phyloP scores from a whole-genome alignment of 495 filamentous ascomycete species.

The Neurospora sublineolata region DNA sequence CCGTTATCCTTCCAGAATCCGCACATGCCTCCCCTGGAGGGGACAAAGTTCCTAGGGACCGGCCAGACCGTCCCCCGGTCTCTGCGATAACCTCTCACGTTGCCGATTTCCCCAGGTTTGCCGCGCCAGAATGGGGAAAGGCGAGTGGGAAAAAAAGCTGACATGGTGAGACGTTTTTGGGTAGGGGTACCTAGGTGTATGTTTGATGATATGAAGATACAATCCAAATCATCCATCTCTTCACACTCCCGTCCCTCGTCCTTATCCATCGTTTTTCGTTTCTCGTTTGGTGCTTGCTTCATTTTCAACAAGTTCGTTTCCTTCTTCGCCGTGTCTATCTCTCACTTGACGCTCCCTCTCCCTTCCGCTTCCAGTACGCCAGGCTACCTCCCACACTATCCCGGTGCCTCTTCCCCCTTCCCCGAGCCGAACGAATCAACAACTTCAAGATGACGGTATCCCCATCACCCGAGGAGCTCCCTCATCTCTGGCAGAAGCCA shows the following conservation, averaged over 20 bases:
- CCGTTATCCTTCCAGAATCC: neutral
- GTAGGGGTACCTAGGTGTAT: neutral
- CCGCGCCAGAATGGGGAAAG: neutral
- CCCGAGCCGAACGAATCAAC: neutral
- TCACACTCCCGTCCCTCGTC: neutral
- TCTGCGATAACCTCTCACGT: neutral
- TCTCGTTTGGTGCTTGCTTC: neutral
- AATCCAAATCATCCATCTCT: neutral
- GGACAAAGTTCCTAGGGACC: neutral
- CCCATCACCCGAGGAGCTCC: slow-evolving; percentile 18
- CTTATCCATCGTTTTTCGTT: neutral
- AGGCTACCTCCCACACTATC: neutral
- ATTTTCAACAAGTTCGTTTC: neutral
- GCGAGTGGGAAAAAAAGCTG: neutral
- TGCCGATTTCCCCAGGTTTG: neutral
- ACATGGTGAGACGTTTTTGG: neutral
- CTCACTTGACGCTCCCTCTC: neutral
- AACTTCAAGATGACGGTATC: slow-evolving; percentile 3
- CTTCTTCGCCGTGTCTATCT: neutral
- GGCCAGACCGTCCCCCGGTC: neutral
- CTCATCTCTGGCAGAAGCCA: slow-evolving; percentile 37
- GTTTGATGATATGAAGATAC: neutral
- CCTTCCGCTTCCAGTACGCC: neutral
- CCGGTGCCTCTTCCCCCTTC: neutral
- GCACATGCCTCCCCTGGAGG: neutral